A percentile compares a stretch with the other conserved stretches of the same genome.
These are phyloP conservation scores for Lolium multiflorum DNA, from an alignment of 176 grass and related monocot species.

Conservation along the genomic window DNA sequence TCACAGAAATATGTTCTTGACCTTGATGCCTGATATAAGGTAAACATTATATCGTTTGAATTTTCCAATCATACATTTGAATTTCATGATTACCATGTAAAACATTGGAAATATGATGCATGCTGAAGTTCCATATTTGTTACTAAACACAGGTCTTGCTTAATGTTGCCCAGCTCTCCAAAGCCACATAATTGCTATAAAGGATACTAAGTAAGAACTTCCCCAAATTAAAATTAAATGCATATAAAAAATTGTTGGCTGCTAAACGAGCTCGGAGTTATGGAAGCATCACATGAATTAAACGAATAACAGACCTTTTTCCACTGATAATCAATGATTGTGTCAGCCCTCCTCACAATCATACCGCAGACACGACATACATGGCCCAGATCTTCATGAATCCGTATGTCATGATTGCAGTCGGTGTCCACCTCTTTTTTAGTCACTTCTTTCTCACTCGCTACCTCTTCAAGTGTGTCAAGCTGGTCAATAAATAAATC, in stretches of 20 bases:
- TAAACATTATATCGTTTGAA: conserved; percentile 31
- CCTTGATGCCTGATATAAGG: conserved; percentile 67
- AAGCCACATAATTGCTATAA: conserved; percentile 15
- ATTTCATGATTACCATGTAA: conserved; percentile 27
- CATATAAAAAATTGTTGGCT: conserved; percentile 27
- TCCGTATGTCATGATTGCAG: conserved; percentile 74
- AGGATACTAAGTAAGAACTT: conserved; percentile 16
- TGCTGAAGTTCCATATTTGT: not conserved
- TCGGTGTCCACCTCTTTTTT: conserved; percentile 52
- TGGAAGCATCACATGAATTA: conserved; percentile 11
- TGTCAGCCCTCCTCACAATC: conserved; percentile 92
- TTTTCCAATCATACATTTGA: conserved; percentile 29
- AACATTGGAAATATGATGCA: not conserved
- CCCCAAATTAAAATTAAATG: conserved; percentile 8
- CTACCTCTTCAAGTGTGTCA: conserved; percentile 53
- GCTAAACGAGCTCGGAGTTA: conserved; percentile 35
- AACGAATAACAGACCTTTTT: conserved; percentile 70
- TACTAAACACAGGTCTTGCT: not conserved
- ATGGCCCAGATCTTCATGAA: conserved; percentile 91
- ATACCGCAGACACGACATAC: conserved; percentile 92
- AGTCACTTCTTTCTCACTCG: conserved; percentile 53
- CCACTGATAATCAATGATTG: conserved; percentile 94
- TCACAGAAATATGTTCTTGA: conserved; percentile 52
- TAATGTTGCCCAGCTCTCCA: not conserved
- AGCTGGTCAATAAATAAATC: conserved; percentile 47